A percentile compares a stretch with the other conserved stretches of the same genome.
Conservation (phyloP, 345 rosid species). For the Hypericum androsaemum region DNA sequence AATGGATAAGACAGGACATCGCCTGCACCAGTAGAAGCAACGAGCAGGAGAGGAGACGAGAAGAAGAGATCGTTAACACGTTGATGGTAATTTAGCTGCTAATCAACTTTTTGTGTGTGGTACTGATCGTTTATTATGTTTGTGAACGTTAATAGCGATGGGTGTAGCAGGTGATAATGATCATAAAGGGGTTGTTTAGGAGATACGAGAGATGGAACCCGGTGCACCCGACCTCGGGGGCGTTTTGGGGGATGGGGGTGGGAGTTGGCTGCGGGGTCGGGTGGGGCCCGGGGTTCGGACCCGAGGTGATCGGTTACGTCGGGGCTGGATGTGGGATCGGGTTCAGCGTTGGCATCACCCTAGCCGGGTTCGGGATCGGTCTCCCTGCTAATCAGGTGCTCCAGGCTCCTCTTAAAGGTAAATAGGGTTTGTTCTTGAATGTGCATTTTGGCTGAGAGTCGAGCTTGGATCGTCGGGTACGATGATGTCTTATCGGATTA, state of each 20-base stretch:
- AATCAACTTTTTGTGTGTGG: too few species aligned
- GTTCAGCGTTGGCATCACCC: slow-evolving; percentile 75
- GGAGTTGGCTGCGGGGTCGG: slow-evolving; percentile 92
- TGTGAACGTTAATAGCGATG: too few species aligned
- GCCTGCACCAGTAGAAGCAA: too few species aligned
- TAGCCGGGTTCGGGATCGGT: slow-evolving; percentile 80
- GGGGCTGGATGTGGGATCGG: slow-evolving; percentile 94
- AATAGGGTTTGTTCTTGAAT: background rate
- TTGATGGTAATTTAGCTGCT: too few species aligned
- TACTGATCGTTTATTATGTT: too few species aligned
- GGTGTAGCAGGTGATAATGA: slow-evolving; percentile 26
- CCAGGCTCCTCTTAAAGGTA: slow-evolving; percentile 51
- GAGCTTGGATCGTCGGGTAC: too few species aligned
- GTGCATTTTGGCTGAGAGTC: too few species aligned
- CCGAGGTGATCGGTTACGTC: slow-evolving; percentile 78
- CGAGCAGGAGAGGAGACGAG: too few species aligned
- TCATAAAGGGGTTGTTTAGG: slow-evolving; percentile 68
- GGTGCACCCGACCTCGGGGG: slow-evolving; percentile 79
- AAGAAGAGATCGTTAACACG: too few species aligned
- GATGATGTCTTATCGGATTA: too few species aligned
- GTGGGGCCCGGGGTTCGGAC: slow-evolving; percentile 98
- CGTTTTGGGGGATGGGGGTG: slow-evolving; percentile 94
- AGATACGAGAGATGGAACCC: slow-evolving; percentile 87
- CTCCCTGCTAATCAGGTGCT: slow-evolving; percentile 67
- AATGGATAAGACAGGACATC: too few species aligned